phyloP scores from a whole-genome alignment of 2,329 filamentous ascomycete species.

The Talaromyces sp. region DNA sequence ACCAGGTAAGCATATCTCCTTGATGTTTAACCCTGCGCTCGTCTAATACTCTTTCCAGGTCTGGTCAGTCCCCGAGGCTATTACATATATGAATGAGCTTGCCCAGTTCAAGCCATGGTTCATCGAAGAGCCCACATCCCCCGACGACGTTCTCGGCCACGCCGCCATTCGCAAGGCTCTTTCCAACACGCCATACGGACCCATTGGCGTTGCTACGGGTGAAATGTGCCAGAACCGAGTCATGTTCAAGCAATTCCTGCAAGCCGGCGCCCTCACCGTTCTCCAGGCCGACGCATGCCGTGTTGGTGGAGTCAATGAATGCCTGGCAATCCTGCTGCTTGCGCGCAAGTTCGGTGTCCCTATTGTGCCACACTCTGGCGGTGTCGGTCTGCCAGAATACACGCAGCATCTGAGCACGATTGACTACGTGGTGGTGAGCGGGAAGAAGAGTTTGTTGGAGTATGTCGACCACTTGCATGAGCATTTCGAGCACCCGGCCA shows the following conservation, averaged over 20 bases:
- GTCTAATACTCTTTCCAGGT: constrained; percentile 38
- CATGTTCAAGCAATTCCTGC: constrained; percentile 86
- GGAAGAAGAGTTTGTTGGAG: constrained; percentile 76
- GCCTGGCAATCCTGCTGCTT: constrained; percentile 82
- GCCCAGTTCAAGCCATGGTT: constrained; percentile 79
- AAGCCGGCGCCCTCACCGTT: constrained; percentile 74
- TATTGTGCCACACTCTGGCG: constrained; percentile 83
- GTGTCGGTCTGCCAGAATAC: constrained; percentile 87
- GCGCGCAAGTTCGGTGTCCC: constrained; percentile 65
- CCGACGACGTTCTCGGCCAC: constrained; percentile 85
- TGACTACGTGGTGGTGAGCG: constrained; percentile 82
- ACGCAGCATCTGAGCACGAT: constrained; percentile 90
- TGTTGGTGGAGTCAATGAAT: constrained; percentile 85
- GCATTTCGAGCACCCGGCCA: constrained; percentile 78
- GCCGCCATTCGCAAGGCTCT: constrained; percentile 78
- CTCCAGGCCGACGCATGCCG: constrained; percentile 89
- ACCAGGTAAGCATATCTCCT: constrained; percentile 56
- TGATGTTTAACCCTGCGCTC: not conserved
- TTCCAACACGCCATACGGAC: constrained; percentile 44
- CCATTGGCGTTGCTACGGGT: constrained; percentile 82
- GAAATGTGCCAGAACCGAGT: constrained; percentile 96
- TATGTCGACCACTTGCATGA: constrained; percentile 93
- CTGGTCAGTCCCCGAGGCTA: constrained; percentile 85
- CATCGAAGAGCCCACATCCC: constrained; percentile 89
- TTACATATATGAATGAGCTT: constrained; percentile 78